Percentiles rank a stretch among this genome's conserved stretches.
Conservation (phyloP, 2,329 filamentous ascomycete species). For the Akanthomyces uredinophilus region DNA sequence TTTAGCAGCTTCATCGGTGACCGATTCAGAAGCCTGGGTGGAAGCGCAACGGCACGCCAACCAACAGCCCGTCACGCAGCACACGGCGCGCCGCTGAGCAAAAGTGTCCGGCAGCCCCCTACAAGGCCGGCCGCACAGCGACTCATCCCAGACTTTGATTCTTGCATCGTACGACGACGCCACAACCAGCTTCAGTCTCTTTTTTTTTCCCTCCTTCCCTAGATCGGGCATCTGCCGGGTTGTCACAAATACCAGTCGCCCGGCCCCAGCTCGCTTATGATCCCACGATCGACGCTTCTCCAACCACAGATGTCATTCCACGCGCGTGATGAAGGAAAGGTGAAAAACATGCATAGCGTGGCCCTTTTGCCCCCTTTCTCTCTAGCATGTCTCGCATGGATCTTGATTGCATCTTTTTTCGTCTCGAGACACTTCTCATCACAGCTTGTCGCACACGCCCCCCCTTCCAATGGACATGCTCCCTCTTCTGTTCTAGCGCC, state of each 20-base stretch:
- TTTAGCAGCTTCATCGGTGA: not conserved
- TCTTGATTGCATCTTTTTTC: constrained; percentile 9
- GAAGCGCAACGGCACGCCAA: not conserved
- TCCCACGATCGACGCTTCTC: not conserved
- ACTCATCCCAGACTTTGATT: no score
- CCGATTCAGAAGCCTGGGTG: not conserved
- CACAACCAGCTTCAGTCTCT: not conserved
- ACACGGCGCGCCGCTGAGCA: no score
- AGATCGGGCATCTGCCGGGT: not conserved
- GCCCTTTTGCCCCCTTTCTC: not conserved
- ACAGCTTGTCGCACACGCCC: constrained; percentile 11
- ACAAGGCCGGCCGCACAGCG: no score
- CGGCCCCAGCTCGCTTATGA: not conserved
- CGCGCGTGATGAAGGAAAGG: not conserved
- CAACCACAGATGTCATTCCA: not conserved
- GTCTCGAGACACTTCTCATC: not conserved
- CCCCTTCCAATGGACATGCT: not conserved
- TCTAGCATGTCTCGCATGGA: constrained; percentile 9
- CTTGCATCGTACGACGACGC: not conserved
- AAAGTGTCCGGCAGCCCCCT: no score
- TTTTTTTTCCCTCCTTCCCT: no score
- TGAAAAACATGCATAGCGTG: not conserved
- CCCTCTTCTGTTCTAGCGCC: not conserved
- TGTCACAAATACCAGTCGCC: not conserved
- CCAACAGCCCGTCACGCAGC: no score